Base-by-base conservation (phyloP, 805 yeast genomes). In the Saccharomyces jurei region DNA sequence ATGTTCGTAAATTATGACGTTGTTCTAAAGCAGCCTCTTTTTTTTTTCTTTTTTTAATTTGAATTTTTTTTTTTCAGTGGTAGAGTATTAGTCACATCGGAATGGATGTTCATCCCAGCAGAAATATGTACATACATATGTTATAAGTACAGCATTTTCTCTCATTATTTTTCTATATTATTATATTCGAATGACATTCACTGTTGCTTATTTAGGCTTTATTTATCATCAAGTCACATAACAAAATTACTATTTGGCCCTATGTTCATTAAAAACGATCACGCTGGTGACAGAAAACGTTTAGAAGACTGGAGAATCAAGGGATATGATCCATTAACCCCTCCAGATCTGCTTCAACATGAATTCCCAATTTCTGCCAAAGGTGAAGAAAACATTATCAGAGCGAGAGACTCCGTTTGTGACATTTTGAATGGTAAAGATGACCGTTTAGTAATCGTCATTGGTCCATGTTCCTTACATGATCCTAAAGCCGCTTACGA, bases 391-490 rank as follows among this genome's bases (percentile, higher is more conserved):
- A 84, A 77, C 53, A 89, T 92, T 56, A 69, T 87, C 47, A 73
- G 79, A 50, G 97, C 94, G 50, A 82, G 98, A 74, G 80, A 85
- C 58, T 84, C 80, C 26, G 84, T 95, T 3, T 79, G 83, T 52
- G 80, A 83, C 49, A 83, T 92, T 60, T 73, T 92, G 52, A 77
- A 84, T 55, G 96, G 96, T 53, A 77, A 79, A 56, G 96, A 89
- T 66, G 99, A 92, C 73, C 79, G 97, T 49, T 73, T 92, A 60
- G 78, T 94, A 48, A 84, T 94, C 30, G 89, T 94, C 32, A 88
- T 94, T 58, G 99, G 99, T 0, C 99, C 99, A 52, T 94, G 99
- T 73, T 92, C 98, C 6, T 84, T 94, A 60, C 98, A 94, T 70
- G 99, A 94, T 70, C 89, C 97, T 32, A 79, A 74, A 49, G 96